Base-by-base conservation (phyloP, 768 basidiomycete genomes). In the Scleroderma bovista region DNA sequence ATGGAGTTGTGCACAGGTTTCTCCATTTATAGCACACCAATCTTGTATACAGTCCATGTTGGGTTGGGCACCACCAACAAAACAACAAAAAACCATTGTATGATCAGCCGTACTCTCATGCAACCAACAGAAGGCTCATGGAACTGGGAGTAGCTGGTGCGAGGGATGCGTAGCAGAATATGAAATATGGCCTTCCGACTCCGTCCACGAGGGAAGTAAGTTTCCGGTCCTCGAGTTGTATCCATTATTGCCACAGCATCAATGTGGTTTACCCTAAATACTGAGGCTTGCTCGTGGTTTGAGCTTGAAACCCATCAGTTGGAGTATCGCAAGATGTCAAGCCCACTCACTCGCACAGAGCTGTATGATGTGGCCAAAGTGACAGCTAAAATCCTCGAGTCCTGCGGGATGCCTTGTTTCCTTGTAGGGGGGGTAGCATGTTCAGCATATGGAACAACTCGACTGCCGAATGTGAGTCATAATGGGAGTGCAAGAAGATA, bases 351-450 rank as follows among this genome's bases (percentile, higher is more conserved):
- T 3, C 50, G 34, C 2, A 23, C 22, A 19, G 43, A 51, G 24
- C 24, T 51, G 10, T 15, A 29, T 20, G 50, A 51, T 19, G 44
- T 46, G 15, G 43, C 32, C n/a, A 32, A 19, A 24, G 36, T 39
- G 15, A 51, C 50, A 15, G 44, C 38, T 36, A 34, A 38, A 22
- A 31, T 51, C 17, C 26, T 51, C 17, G 37, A 45, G 6, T 45
- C 43, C 10, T 29, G 32, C 20, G 50, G 50, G 13, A 37, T 51
- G 13, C 32, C 32, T 7, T 51, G 50, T 39, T 51, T 43, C 29
- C 59, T 75, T 11, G 65, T 74, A 12, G 75, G 74, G 3, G 69
- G 75, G 20, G 63, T 63, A 10, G 74, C 71, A 3, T 73, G 72
- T 52, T 57, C 64, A 13, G 54, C 70, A 12, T 71, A 71, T 23